These are phyloP conservation scores for Plasmodium billcollinsi DNA, from an alignment of 169 alveolate genomes.

Conservation along the genomic window DNA sequence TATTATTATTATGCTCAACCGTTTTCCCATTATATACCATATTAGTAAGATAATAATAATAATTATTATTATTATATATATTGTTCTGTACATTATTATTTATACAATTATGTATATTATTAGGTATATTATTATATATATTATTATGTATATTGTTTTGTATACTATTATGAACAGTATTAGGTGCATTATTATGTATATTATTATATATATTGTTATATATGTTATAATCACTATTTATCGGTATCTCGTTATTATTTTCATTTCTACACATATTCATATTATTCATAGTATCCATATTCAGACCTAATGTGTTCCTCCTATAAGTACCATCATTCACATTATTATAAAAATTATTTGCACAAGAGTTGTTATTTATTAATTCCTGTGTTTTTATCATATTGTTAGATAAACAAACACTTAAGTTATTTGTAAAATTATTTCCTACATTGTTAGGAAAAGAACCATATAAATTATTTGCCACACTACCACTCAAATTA, in stretches of 20 bases:
- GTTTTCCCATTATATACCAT: background rate
- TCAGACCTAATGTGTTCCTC: too few relatives aligned
- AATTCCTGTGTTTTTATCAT: too few relatives aligned
- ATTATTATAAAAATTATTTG: too few relatives aligned
- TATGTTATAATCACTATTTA: background rate
- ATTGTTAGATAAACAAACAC: too few relatives aligned
- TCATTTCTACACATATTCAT: background rate
- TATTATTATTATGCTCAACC: background rate
- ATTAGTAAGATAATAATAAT: background rate
- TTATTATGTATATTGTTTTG: background rate
- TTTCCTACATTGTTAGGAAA: too few relatives aligned
- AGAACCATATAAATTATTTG: too few relatives aligned
- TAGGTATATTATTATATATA: background rate
- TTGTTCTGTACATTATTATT: background rate
- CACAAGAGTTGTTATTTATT: too few relatives aligned
- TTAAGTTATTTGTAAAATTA: too few relatives aligned
- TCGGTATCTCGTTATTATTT: background rate
- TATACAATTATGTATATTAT: background rate
- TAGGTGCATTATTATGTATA: background rate
- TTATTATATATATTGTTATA: too few relatives aligned
- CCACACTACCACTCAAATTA: too few relatives aligned
- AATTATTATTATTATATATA: constrained; percentile 1
- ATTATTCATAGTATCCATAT: background rate
- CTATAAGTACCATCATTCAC: too few relatives aligned
- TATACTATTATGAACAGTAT: background rate